Evolutionary conservation across 495 filamentous ascomycete species (phyloP).

Genomic region (Penicillium tannophilum): DNA sequence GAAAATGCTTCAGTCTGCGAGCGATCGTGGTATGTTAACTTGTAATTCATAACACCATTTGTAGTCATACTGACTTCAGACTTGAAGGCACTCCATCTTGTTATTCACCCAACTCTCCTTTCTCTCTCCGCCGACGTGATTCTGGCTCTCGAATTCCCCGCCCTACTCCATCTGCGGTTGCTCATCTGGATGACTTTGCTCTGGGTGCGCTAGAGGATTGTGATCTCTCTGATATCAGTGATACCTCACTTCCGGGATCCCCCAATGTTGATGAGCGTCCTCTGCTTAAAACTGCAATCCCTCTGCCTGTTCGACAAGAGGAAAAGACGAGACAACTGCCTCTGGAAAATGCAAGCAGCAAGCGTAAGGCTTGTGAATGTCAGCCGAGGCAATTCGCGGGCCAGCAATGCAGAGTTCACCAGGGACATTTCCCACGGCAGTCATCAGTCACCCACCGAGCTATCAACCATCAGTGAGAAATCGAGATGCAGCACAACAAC

Average conservation of each 20-base stretch:
- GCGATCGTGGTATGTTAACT: not conserved
- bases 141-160: not conserved
- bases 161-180: not conserved
- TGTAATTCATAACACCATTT: not conserved
- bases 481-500: not conserved
- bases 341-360: not conserved
- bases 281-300: not conserved
- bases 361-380: not conserved
- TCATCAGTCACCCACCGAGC: not conserved
- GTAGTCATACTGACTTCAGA: not conserved
- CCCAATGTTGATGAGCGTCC: too few relatives aligned
- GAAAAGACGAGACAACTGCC: too few relatives aligned
- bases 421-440: not conserved
- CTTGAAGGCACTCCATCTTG: not conserved
- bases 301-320: not conserved
- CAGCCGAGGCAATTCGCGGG: not conserved
- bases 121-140: not conserved
- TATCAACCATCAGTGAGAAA: not conserved
- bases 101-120: not conserved
- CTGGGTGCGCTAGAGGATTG: not conserved
- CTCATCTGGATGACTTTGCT: not conserved
- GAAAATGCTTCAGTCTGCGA: not conserved
- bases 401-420: not conserved
- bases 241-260: conserved; percentile 20
- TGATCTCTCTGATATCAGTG: not conserved